Evolutionary conservation across 169 alveolate genomes (phyloP), one percentile per base, ranked within the genome.

Genomic region (Plasmodium vinckei): DNA sequence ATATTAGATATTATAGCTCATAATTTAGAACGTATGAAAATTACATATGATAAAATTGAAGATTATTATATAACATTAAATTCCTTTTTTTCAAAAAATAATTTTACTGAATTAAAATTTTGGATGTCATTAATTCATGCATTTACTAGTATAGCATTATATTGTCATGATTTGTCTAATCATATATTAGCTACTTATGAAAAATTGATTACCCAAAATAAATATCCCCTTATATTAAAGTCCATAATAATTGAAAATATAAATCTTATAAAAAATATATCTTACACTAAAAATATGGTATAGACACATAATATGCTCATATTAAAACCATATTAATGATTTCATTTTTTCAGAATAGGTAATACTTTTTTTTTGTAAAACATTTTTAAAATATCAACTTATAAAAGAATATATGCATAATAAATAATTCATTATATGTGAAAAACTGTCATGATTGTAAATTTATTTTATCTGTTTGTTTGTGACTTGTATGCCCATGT

Each of bases 51-150:
- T 12, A 60, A 79, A 2, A 79, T 79, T 53, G 71, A 79, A 65
- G 70, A 44, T 33, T 79, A 79, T 47, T 79, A 79, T 44, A 10
- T 79, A 56, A 65, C 71, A 19, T 79, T 79, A 47, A 25, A 79
- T 79, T 73, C 88, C 7, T 60, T 73, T 65, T 79, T 79, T 17
- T 65, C 65, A 27, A 47, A 59, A 33, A 51, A 69, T 15, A 42
- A 79, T 65, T 79, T 47, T 59, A 54, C 5, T 19, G 47, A 79
- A 27, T 19, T 79, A 9, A 65, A 79, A 42, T 79, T 65, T 21
- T 79, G 89, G 89, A 15, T 79, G 12, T 79, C 77, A 25, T 67
- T 79, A 79, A 79, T 79, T 79, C 89, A 79, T 42, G 77, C 77
- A 23, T 65, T 79, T 65, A 79, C 89, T n/a, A 79, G 56, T n/a